Base-by-base conservation (phyloP, 2,329 filamentous ascomycete genomes). In the Periconia digitata region DNA sequence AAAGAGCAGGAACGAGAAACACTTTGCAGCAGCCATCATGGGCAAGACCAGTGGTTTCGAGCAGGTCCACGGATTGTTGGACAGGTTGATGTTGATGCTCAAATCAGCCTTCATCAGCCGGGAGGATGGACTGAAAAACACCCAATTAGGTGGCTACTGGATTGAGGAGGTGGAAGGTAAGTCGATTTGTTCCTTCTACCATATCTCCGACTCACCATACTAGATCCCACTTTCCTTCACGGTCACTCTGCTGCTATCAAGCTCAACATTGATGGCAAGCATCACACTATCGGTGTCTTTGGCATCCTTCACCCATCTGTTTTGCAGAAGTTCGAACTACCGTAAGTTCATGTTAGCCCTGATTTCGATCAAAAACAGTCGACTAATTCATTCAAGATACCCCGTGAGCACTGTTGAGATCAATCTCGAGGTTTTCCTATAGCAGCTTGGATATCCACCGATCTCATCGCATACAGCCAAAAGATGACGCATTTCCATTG, bases 11-110 rank as follows among this genome's bases (percentile, higher is more conserved):
- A 99, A 99, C 71, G 90, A 96, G 79, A 81, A 92, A 47, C 92
- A 95, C 76, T 97, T 96, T 71, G 90, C 90, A n/a, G 94, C 92
- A 8, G 92, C 91, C 1, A 96, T 88, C 82, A 96, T 92, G 74
- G 92, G 92, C 66, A 96, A 94, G 80, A 90, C 85, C 3, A 91
- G 87, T 60, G 94, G 95, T 36, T 99, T 99, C 72, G 94, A 99
- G 75, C 79, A 95, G 55, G 90, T 99, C 3, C 95, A 99, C 74
- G 94, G 94, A 49, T 80, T 99, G 57, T 78, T 99, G 37, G 94
- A 99, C 73, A 86, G 94, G 44, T 76, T 97, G 54, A 87, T 99
- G 82, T 77, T 89, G 52, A 97, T 97, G 92, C 82, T 99, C 52
- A 87, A 87, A 66, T 87, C 85, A 40, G 83, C 85, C 36, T 96